These are phyloP conservation scores for Boletellus dicymbophilus DNA, from an alignment of 1,284 basidiomycete species.

Conservation along the genomic window DNA sequence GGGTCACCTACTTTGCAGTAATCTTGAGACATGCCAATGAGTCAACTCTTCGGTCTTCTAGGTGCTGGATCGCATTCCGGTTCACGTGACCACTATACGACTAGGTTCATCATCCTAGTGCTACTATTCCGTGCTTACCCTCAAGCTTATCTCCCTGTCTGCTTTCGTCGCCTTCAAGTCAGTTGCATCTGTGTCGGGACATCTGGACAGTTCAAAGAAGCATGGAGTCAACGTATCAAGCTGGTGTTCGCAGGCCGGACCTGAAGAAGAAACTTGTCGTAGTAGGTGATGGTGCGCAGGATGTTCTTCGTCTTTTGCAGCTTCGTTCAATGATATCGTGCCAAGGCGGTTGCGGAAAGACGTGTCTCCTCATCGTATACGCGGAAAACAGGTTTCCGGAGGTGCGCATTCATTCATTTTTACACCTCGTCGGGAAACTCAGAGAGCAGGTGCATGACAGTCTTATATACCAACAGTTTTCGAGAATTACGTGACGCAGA, in stretches of 20 bases:
- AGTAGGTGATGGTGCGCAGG: conserved; percentile 79
- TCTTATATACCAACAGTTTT: conserved; percentile 98
- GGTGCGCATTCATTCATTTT: conserved; percentile 49
- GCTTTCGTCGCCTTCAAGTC: not conserved
- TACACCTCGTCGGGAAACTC: conserved; percentile 8
- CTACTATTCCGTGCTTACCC: too few relatives aligned
- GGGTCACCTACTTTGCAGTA: too few relatives aligned
- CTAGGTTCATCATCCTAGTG: conserved; percentile 1
- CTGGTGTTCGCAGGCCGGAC: conserved; percentile 59
- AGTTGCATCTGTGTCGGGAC: not conserved
- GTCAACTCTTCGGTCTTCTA: too few relatives aligned
- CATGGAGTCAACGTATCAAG: conserved; percentile 29
- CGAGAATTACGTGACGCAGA: conserved; percentile 94
- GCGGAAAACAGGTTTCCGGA: conserved; percentile 98
- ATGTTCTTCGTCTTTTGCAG: conserved; percentile 35
- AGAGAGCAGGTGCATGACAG: conserved; percentile 43
- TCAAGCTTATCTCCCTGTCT: conserved; percentile 1
- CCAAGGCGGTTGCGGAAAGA: conserved; percentile 83
- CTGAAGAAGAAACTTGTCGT: conserved; percentile 89
- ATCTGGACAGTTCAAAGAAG: not conserved
- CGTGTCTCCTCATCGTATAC: conserved; percentile 92
- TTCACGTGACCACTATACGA: conserved; percentile 17
- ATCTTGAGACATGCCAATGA: too few relatives aligned
- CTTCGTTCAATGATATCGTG: conserved; percentile 25
- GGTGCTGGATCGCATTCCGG: too few relatives aligned